Evolutionary conservation across 2,329 filamentous ascomycete genomes (phyloP).

Genomic region (Claviceps digitariae): DNA sequence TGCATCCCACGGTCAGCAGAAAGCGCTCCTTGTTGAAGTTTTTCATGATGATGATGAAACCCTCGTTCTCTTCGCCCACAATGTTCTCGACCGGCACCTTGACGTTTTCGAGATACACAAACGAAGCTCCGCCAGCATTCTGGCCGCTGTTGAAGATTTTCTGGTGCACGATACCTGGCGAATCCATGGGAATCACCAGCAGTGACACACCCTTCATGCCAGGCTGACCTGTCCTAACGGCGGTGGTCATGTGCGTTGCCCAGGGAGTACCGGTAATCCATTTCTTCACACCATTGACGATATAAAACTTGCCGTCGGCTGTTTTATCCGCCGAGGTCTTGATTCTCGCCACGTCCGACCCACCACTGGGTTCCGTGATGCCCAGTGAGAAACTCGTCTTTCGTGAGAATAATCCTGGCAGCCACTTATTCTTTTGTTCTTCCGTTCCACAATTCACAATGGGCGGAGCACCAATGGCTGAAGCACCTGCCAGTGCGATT

Average conservation of each 20-base stretch:
- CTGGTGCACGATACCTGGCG: conserved; percentile 33
- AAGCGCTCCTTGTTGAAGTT: conserved; percentile 47
- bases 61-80: conserved; percentile 27
- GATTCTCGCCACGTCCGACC: conserved; percentile 52
- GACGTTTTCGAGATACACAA: conserved; percentile 42
- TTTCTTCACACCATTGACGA: conserved; percentile 56
- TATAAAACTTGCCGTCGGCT: conserved; percentile 33
- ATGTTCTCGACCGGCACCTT: conserved; percentile 27
- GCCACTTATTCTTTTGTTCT: background rate
- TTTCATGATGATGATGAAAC: conserved; percentile 43
- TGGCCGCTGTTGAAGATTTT: conserved; percentile 52
- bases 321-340: conserved; percentile 40
- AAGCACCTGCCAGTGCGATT: conserved; percentile 44
- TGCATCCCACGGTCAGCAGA: conserved; percentile 40
- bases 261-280: conserved; percentile 52
- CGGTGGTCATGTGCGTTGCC: conserved; percentile 48
- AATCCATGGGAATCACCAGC: conserved; percentile 39
- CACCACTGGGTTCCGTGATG: conserved; percentile 48
- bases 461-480: conserved; percentile 32
- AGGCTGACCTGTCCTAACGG: conserved; percentile 42
- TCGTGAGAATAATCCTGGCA: conserved; percentile 20
- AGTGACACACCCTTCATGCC: conserved; percentile 42
- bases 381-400: conserved; percentile 49
- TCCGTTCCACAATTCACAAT: background rate
- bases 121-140: conserved; percentile 48